Evolutionary conservation across 805 yeast genomes (phyloP), one percentile per base, ranked within the genome.

Genomic region (Candida nonsorbophila): DNA sequence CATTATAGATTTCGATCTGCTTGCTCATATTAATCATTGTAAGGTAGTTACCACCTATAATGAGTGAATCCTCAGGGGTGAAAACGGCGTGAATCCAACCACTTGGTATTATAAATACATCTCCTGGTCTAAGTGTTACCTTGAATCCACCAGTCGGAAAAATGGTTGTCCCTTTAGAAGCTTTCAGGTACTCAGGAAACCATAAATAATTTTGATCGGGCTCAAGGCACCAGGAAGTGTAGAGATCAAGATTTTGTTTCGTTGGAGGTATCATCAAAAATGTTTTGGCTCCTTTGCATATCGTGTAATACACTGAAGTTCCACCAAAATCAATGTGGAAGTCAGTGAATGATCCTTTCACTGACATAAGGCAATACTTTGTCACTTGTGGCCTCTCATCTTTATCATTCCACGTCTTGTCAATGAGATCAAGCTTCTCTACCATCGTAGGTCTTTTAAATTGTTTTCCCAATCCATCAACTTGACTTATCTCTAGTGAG

Each of bases 301-400:
- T 77, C 2, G 90, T 84, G 53, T 87, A 87, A 50, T 84, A 87
- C 4, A 87, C 97, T 1, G 92, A 82, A 0, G 95, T 84, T 0
- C 95, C 97, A 2, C 94, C 92, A 52, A 87, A 87, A 52, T 87
- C 97, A 24, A 87, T 65, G 53, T 87, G 97, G 55, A 86, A 87
- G 50, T 87, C 97, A 0, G 96, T 87, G 49, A 73, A 87, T 2
- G 92, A 77, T 36, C 79, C 74, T 15, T 67, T 61, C 3, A 84
- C 94, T 1, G 94, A 82, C 94, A 87, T 87, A 22, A 87, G 62
- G 38, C 94, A 79, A 50, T 87, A 87, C 31, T 79, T 74, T 13
- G 86, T 75, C 2, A 81, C 83, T 37, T 75, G 69, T 1, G 86
- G 83, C 30, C 75, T 54, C 3, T 35, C 45, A 14, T 53, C 56